phyloP scores from a whole-genome alignment of 495 filamentous ascomycete genomes.

The Talaromyces ruber region DNA sequence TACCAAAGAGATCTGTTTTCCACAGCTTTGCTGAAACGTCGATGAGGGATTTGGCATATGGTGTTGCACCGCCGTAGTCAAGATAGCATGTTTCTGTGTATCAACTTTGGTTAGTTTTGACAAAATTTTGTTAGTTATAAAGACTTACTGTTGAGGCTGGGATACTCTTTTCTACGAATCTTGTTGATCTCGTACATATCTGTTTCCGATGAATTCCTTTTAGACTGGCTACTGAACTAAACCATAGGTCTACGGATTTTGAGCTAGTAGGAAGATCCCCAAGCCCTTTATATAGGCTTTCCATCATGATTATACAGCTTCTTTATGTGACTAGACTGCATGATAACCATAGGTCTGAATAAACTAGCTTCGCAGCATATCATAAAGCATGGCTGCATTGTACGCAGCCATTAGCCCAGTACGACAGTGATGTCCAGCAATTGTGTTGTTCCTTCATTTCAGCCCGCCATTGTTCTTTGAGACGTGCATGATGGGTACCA shows the following conservation, averaged over 20 bases:
- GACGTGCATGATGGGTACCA: not conserved
- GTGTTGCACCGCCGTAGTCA: constrained; percentile 68
- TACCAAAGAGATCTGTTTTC: constrained; percentile 55
- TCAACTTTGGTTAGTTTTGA: not conserved
- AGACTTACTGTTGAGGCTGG: constrained; percentile 27
- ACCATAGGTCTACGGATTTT: not conserved
- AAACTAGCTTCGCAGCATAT: not conserved
- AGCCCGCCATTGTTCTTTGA: not conserved
- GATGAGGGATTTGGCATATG: constrained; percentile 57
- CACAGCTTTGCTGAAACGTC: constrained; percentile 50
- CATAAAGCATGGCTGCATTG: not conserved
- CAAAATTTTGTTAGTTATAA: not conserved
- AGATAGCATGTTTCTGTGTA: constrained; percentile 49
- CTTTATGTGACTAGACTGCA: not conserved
- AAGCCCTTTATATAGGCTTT: not conserved
- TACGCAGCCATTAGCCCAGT: not conserved
- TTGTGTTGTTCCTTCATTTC: too few species aligned
- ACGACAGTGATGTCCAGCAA: not conserved
- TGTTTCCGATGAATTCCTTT: not conserved
- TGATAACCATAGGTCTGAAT: not conserved
- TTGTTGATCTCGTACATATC: constrained; percentile 14
- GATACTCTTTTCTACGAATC: constrained; percentile 32
- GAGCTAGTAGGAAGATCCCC: not conserved
- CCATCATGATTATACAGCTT: not conserved
- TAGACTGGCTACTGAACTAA: not conserved